Evolutionary conservation across 2,329 filamentous ascomycete genomes (phyloP).

Genomic region (Talaromyces sp.): DNA sequence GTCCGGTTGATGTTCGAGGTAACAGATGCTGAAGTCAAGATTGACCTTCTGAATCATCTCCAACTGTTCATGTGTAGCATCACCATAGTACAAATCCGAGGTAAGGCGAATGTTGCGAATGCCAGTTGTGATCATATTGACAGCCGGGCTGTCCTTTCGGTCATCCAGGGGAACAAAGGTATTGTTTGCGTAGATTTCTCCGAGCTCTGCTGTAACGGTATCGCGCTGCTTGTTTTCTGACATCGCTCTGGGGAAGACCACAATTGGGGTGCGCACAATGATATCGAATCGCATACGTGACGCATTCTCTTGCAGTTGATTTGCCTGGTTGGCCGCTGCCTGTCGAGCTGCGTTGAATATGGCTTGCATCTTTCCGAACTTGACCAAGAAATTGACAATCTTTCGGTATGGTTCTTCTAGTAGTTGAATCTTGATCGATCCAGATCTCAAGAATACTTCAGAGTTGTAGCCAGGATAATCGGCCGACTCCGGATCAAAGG

Average conservation of each 20-base stretch:
- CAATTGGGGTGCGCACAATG: constrained; percentile 88
- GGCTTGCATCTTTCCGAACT: constrained; percentile 99
- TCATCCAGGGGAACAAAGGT: constrained; percentile 84
- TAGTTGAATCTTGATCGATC: constrained; percentile 96
- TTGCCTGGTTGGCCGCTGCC: constrained; percentile 90
- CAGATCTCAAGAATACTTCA: constrained; percentile 83
- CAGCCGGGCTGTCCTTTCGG: constrained; percentile 67
- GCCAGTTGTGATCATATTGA: constrained; percentile 86
- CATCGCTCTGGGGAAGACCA: constrained; percentile 84
- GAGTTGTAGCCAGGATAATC: constrained; percentile 93
- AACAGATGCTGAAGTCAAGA: constrained; percentile 85
- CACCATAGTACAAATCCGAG: constrained; percentile 79
- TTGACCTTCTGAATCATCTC: constrained; percentile 98
- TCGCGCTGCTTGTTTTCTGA: constrained; percentile 71
- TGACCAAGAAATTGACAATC: constrained; percentile 96
- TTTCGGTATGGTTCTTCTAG: constrained; percentile 96
- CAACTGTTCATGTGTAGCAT: constrained; percentile 73
- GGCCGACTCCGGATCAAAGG: constrained; percentile 74
- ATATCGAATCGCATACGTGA: constrained; percentile 93
- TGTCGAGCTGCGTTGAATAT: constrained; percentile 96
- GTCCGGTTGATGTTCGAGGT: constrained; percentile 78
- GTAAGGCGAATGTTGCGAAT: constrained; percentile 90
- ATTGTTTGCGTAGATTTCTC: constrained; percentile 96
- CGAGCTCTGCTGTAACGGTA: constrained; percentile 84
- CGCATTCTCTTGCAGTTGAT: constrained; percentile 84